A percentile compares a stretch with the other conserved stretches of the same genome.
Evolutionary conservation across 1,284 basidiomycete genomes (phyloP).

Genomic region (Ceratobasidium theobromae): DNA sequence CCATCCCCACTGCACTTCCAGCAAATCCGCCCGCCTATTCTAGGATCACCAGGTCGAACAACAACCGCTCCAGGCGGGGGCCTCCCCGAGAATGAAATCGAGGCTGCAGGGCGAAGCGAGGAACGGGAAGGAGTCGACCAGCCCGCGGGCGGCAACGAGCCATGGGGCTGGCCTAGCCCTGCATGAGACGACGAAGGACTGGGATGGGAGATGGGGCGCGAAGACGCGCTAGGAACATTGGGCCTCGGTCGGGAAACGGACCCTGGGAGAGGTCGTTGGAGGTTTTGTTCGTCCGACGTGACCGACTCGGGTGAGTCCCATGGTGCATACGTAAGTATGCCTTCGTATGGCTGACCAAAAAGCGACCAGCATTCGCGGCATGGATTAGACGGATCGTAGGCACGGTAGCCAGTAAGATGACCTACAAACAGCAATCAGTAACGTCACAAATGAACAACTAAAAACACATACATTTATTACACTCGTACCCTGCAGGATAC

Average conservation of each 20-base stretch:
- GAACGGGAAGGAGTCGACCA: conserved; percentile 36
- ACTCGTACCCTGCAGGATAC: conserved; percentile 62
- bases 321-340: conserved; percentile 59
- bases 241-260: conserved; percentile 36
- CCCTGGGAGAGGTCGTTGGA: conserved; percentile 48
- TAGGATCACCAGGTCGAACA: conserved; percentile 63
- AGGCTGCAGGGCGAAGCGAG: conserved; percentile 7
- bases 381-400: conserved; percentile 62
- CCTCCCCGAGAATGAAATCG: conserved; percentile 6
- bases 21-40: conserved; percentile 66
- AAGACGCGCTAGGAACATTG: conserved; percentile 34
- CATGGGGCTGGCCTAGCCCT: neutral
- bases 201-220: conserved; percentile 21
- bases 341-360: conserved; percentile 59
- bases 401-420: conserved; percentile 69
- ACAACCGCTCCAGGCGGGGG: conserved; percentile 52
- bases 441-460: conserved; percentile 23
- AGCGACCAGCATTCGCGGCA: conserved; percentile 71
- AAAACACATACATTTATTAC: conserved; percentile 53
- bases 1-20: conserved; percentile 66
- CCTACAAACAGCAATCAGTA: conserved; percentile 48
- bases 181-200: neutral
- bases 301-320: conserved; percentile 45
- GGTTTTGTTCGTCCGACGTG: conserved; percentile 40
- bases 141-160: conserved; percentile 31